phyloP scores from a whole-genome alignment of 2,329 filamentous ascomycete genomes.

The Tolypocladium pustulatum region DNA sequence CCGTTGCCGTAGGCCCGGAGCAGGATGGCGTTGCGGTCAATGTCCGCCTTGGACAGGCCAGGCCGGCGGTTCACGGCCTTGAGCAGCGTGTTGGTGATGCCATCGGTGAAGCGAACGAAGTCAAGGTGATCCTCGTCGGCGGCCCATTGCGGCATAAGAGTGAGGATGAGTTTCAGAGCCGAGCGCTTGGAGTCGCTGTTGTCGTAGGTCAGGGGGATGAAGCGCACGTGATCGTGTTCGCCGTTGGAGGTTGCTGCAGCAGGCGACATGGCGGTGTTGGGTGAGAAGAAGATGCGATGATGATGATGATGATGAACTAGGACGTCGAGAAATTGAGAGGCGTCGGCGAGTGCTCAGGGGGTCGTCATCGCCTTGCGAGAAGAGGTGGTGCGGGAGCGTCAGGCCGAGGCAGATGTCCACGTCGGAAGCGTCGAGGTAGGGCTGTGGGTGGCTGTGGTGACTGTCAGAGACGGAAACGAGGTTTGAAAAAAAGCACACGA shows the following conservation, averaged over 20 bases:
- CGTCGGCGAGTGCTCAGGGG: slow-evolving; percentile 1
- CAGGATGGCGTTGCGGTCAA: slow-evolving; percentile 77
- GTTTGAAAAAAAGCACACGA: slow-evolving; percentile 25
- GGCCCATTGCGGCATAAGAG: slow-evolving; percentile 76
- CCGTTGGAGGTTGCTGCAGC: slow-evolving; percentile 17
- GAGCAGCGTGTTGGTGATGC: slow-evolving; percentile 90
- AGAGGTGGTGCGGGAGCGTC: background rate
- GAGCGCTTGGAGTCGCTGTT: slow-evolving; percentile 67
- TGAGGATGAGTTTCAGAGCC: slow-evolving; percentile 66
- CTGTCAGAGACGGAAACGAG: background rate
- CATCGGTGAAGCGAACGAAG: slow-evolving; percentile 88
- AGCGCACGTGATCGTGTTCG: slow-evolving; percentile 37
- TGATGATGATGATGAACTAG: too few relatives aligned
- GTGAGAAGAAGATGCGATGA: slow-evolving; percentile 2
- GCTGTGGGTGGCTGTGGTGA: background rate
- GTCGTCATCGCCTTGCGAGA: background rate
- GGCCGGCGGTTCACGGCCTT: slow-evolving; percentile 61
- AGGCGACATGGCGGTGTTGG: slow-evolving; percentile 20
- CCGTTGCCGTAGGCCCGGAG: slow-evolving; percentile 90
- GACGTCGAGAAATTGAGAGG: background rate
- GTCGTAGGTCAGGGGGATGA: slow-evolving; percentile 71
- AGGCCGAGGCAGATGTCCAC: background rate
- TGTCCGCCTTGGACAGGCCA: slow-evolving; percentile 58
- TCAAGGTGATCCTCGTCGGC: slow-evolving; percentile 63
- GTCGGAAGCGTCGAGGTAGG: background rate